Evolutionary conservation across 148 eudicot species (phyloP), one percentile per base, ranked within the genome.

Genomic region (Amaranthus cruentus): DNA sequence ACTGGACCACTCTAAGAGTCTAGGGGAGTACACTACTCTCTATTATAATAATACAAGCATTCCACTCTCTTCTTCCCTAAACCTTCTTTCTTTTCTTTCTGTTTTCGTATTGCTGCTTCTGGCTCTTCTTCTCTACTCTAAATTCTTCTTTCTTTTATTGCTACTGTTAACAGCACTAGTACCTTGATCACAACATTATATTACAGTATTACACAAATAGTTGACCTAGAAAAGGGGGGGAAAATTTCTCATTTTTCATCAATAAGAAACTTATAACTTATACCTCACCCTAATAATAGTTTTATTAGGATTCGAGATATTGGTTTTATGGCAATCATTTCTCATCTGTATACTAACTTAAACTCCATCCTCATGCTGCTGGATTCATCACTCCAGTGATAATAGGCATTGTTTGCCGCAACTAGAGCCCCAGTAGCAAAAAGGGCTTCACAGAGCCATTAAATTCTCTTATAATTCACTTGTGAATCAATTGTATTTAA

Each of bases 41-140:
- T 28, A 28, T 0, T 28, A 28, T 28, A 28, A 28, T 28, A 28
- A 28, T 28, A 28, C 38, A 28, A 28, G 38, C 38, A 28, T 28
- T 28, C 38, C 38, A 28, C 38, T 28, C 0, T 28, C 38, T 0
- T 28, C 38, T 1, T 28, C 1, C 38, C 38, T 28, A 28, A 28
- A n/a, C n/a, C 1, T 28, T 28, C 38, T 28, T 28, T 28, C 38
- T 28, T 28, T 1, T 28, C 1, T 28, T 1, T 28, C 0, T 1
- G 0, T 0, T 28, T 28, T 0, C 1, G 0, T 28, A 1, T 1
- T 28, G 1, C 38, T 28, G 38, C 1, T 28, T 28, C 1, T 1
- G 1, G 38, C 38, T 28, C 38, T 28, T 1, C 1, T 28, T 28
- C 1, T 1, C 1, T 28, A 28, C 38, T 28, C 38, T 28, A n/a